A percentile compares a stretch with the other conserved stretches of the same genome.
phyloP scores from a whole-genome alignment of 2,329 filamentous ascomycete species.

The Amesomyces nigricolor region DNA sequence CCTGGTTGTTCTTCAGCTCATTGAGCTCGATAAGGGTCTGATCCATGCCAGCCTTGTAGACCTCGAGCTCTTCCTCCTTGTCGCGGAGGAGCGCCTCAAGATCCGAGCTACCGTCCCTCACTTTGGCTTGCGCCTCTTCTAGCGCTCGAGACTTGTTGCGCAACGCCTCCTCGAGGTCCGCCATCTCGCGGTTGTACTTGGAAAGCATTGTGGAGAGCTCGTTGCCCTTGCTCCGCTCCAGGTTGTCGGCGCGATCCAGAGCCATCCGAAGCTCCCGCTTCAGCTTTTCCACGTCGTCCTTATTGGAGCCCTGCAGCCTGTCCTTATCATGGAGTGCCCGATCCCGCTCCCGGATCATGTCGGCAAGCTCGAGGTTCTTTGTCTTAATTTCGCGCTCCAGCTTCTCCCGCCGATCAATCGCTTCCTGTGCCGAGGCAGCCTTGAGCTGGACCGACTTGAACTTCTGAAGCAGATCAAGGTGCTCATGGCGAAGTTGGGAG shows the following conservation, averaged over 20 bases:
- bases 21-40: constrained; percentile 90
- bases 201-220: constrained; percentile 91
- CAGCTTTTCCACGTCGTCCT: constrained; percentile 90
- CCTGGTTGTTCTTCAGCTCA: constrained; percentile 71
- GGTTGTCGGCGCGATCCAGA: constrained; percentile 82
- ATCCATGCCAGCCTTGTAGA: constrained; percentile 97
- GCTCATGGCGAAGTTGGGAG: constrained; percentile 90
- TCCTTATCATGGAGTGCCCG: constrained; percentile 91
- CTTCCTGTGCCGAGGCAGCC: constrained; percentile 93
- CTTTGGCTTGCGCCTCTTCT: constrained; percentile 73
- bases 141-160: constrained; percentile 80
- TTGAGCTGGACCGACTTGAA: constrained; percentile 96
- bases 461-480: constrained; percentile 89
- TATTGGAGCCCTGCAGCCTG: constrained; percentile 74
- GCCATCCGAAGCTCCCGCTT: constrained; percentile 91
- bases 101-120: constrained; percentile 76
- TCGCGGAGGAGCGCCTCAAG: constrained; percentile 80
- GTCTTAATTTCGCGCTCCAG: constrained; percentile 97
- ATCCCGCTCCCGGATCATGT: constrained; percentile 97
- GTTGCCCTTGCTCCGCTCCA: constrained; percentile 87
- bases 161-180: constrained; percentile 89
- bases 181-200: constrained; percentile 96
- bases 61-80: constrained; percentile 96
- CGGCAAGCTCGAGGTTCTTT: constrained; percentile 96
- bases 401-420: constrained; percentile 90